Base-by-base conservation (phyloP, 208 protist genomes). In the Trypanosoma congolense region DNA sequence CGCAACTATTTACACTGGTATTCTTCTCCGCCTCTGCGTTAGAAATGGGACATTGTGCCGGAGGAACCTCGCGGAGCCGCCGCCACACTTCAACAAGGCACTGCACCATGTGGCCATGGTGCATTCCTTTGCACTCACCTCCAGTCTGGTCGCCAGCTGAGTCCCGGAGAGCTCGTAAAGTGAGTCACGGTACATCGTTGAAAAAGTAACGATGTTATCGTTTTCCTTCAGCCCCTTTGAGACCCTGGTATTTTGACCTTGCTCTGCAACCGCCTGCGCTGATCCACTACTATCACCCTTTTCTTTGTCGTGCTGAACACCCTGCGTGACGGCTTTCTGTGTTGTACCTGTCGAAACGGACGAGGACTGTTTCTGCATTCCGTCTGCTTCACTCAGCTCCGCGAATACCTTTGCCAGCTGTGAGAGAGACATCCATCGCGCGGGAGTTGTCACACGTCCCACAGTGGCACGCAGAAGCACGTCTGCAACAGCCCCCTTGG, bases 351-450 rank as follows among this genome's bases (percentile, higher is more conserved):
- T n/a, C n/a, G n/a, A n/a, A n/a, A n/a, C n/a, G n/a, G n/a, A n/a
- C n/a, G n/a, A n/a, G 6, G 33, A 12, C 33, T 6, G 33, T 38
- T 38, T 41, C 31, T 3, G 26, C 22, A 18, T 18, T 22, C 12
- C 14, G 9, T 41, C 42, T 3, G 43, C 22, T 12, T 68, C 61
- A 56, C 61, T 59, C 36, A 80, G 48, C 31, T 77, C 68, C 10
- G 65, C 47, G 47, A 83, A 80, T 6, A 56, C 73, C 30, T 70
- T 77, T n/a, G 73, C 77, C 31, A 80, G 53, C 8, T 80, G 56
- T 14, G 45, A 57, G 6, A 84, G 33, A 3, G 73, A 80, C 0
- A 80, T 8, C 29, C 12, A 25, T 28, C 61, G 54, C 41, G 29
- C 21, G 24, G 60, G 45, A 40, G 28, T 8, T 26, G 8, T 8